Conservation (phyloP, 345 rosid genomes). For the Lepidium sativum region DNA sequence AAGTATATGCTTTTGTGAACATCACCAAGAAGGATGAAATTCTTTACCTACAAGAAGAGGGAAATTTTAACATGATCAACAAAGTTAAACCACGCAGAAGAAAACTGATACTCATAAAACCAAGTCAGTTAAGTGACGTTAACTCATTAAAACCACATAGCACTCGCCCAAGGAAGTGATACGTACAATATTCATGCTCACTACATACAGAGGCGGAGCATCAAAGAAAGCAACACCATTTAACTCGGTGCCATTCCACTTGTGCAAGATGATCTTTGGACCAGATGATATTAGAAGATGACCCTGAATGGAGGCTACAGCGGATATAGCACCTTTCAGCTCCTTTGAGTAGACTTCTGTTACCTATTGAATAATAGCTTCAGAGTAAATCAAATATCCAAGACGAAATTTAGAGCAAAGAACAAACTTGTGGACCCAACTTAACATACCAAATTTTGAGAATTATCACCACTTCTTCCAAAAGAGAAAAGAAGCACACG, state of each 20-base stretch:
- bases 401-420: not conserved
- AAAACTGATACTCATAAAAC: slow-evolving; percentile 7
- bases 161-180: not conserved
- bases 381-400: slow-evolving; percentile 6
- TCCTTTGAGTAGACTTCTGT: slow-evolving; percentile 92
- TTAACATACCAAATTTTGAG: slow-evolving; percentile 53
- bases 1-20: slow-evolving; percentile 91
- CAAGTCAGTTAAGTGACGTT: not conserved
- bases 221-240: slow-evolving; percentile 89
- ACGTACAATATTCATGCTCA: slow-evolving; percentile 93
- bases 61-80: slow-evolving; percentile 5
- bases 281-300: slow-evolving; percentile 91
- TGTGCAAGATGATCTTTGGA: slow-evolving; percentile 87
- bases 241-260: slow-evolving; percentile 87
- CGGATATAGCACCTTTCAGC: slow-evolving; percentile 95
- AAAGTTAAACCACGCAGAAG: slow-evolving; percentile 1
- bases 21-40: slow-evolving; percentile 87
- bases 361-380: slow-evolving; percentile 38
- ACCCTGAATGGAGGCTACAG: slow-evolving; percentile 97
- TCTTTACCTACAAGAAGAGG: slow-evolving; percentile 63
- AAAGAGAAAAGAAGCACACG: slow-evolving; percentile 83
- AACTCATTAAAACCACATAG: slow-evolving; percentile 1
- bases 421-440: not conserved
- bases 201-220: slow-evolving; percentile 89
- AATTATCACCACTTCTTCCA: slow-evolving; percentile 49